These are phyloP conservation scores for Xylaria sp. DNA, from an alignment of 2,329 filamentous ascomycete genomes.

Conservation along the genomic window DNA sequence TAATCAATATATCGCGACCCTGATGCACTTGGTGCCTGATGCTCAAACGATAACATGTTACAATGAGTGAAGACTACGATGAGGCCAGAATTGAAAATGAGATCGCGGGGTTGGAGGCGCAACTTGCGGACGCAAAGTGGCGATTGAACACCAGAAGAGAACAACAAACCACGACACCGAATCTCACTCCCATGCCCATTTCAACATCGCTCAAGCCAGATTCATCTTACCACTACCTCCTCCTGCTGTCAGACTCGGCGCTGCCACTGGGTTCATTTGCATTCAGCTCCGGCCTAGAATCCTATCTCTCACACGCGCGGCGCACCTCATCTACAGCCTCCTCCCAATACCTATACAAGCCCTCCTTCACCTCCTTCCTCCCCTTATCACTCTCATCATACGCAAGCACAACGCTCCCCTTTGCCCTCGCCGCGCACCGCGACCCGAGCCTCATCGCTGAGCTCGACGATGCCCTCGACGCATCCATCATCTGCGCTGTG, in stretches of 20 bases:
- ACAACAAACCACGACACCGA: neutral
- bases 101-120: conserved; percentile 63
- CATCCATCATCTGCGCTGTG: conserved; percentile 78
- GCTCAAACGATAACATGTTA: conserved; percentile 9
- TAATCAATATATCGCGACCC: neutral
- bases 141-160: conserved; percentile 30
- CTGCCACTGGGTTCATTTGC: conserved; percentile 86
- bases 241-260: conserved; percentile 80
- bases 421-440: conserved; percentile 71
- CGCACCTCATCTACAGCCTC: conserved; percentile 20
- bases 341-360: conserved; percentile 33
- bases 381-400: conserved; percentile 72
- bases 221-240: conserved; percentile 66
- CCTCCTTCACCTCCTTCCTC: conserved; percentile 70
- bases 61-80: conserved; percentile 30
- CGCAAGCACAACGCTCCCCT: conserved; percentile 75
- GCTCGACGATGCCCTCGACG: conserved; percentile 79
- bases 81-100: conserved; percentile 53
- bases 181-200: neutral
- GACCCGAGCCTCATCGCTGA: conserved; percentile 55
- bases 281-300: conserved; percentile 83
- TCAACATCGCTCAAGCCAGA: conserved; percentile 7
- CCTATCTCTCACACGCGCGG: conserved; percentile 73
- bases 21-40: neutral
- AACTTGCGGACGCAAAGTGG: conserved; percentile 50